Evolutionary conservation across 345 rosid species (phyloP).

Genomic region (Populus euphratica): DNA sequence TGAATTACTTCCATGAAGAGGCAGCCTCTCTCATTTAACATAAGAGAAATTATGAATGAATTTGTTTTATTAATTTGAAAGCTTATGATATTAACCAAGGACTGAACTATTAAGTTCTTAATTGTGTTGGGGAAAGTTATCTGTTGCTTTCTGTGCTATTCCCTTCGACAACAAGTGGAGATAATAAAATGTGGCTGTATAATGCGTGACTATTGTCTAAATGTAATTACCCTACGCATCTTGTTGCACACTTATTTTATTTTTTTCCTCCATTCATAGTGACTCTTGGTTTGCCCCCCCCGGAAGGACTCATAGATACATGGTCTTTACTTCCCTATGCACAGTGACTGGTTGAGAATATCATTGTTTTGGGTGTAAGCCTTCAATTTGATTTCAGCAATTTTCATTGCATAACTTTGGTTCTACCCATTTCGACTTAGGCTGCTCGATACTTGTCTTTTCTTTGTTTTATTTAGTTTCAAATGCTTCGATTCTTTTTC

Average conservation of each 20-base stretch:
- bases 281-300: neutral
- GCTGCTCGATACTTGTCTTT: neutral
- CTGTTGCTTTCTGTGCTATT: neutral
- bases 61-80: neutral
- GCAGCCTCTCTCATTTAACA: neutral
- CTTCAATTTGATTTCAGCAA: neutral
- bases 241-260: neutral
- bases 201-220: neutral
- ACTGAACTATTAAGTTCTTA: no score
- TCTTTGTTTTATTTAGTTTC: neutral
- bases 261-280: neutral
- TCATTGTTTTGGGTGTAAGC: neutral
- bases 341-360: neutral
- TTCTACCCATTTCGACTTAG: neutral
- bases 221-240: neutral
- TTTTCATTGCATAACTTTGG: neutral
- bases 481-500: neutral
- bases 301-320: neutral
- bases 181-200: neutral
- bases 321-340: neutral
- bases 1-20: conserved; percentile 3
- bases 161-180: neutral
- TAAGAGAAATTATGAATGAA: neutral
- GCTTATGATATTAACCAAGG: neutral
- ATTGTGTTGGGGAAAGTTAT: neutral